These are phyloP conservation scores for Reticulascus tulasneorum DNA, from an alignment of 2,329 filamentous ascomycete genomes.

Conservation along the genomic window DNA sequence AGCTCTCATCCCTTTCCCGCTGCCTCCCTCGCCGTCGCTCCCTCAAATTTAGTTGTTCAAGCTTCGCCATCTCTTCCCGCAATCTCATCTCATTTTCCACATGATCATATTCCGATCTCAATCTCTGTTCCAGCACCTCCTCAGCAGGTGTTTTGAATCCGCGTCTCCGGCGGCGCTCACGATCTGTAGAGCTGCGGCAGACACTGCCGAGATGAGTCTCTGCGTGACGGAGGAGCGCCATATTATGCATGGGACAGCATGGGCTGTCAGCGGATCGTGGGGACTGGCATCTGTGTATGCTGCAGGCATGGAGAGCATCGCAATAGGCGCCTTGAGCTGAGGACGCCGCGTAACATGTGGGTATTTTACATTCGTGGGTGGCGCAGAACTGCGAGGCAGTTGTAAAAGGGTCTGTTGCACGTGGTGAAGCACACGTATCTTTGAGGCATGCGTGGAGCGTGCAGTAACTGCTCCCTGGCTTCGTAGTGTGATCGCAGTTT, in stretches of 20 bases:
- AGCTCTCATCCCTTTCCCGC: slow-evolving; percentile 3
- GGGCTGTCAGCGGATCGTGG: not conserved
- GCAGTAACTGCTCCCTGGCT: slow-evolving; percentile 8
- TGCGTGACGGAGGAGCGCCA: slow-evolving; percentile 1
- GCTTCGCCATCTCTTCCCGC: slow-evolving; percentile 7
- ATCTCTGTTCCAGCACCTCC: slow-evolving; percentile 12
- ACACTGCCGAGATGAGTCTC: no score
- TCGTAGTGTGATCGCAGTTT: slow-evolving; percentile 4
- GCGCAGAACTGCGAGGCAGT: slow-evolving; percentile 7
- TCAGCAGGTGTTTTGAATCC: no score
- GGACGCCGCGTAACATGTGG: not conserved
- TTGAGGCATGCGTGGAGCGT: slow-evolving; percentile 9
- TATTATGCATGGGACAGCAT: slow-evolving; percentile 9
- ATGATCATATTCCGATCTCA: no score
- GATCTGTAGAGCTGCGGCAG: not conserved
- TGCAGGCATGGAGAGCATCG: slow-evolving; percentile 9
- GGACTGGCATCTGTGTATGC: slow-evolving; percentile 2
- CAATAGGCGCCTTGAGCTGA: slow-evolving; percentile 3
- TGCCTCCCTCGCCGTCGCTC: not conserved
- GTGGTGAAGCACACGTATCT: slow-evolving; percentile 7
- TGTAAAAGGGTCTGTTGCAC: slow-evolving; percentile 8
- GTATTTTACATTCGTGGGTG: slow-evolving; percentile 8
- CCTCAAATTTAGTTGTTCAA: not conserved
- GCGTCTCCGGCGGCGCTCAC: no score
- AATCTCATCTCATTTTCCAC: no score